Evolutionary conservation across 768 basidiomycete genomes (phyloP).

Genomic region (Lentinula boryana): DNA sequence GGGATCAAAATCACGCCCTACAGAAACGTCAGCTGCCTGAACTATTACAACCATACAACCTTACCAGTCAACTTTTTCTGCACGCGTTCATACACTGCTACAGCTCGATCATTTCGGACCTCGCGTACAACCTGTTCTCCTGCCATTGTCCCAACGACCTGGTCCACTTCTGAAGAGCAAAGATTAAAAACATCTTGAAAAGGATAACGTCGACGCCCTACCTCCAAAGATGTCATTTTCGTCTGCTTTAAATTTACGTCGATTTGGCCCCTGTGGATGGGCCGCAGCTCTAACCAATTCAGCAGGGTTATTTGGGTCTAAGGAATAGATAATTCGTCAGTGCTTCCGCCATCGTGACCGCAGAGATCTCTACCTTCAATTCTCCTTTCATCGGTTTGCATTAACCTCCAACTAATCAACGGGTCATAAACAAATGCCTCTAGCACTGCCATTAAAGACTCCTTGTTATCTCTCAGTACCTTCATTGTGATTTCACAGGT

Average conservation of each 20-base stretch:
- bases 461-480: slow-evolving; percentile 93
- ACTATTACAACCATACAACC: slow-evolving; percentile 10
- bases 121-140: slow-evolving; percentile 67
- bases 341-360: neutral
- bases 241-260: slow-evolving; percentile 75
- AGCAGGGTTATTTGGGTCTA: slow-evolving; percentile 43
- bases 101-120: slow-evolving; percentile 84
- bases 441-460: slow-evolving; percentile 97
- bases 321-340: slow-evolving; percentile 2
- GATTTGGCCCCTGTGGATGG: slow-evolving; percentile 72
- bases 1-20: slow-evolving; percentile 92
- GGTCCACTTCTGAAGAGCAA: neutral
- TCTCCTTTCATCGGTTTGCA: slow-evolving; percentile 74
- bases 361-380: slow-evolving; percentile 45
- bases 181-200: neutral
- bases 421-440: slow-evolving; percentile 99
- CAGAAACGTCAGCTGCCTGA: neutral
- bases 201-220: slow-evolving; percentile 23
- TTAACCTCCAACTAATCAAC: slow-evolving; percentile 93
- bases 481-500: slow-evolving; percentile 98
- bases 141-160: slow-evolving; percentile 21
- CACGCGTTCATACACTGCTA: slow-evolving; percentile 91
- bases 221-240: slow-evolving; percentile 94
- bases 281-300: slow-evolving; percentile 64
- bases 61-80: slow-evolving; percentile 90